Evolutionary conservation across 2,329 filamentous ascomycete genomes (phyloP), one percentile per base, ranked within the genome.

Genomic region (Cladophialophora exuberans): DNA sequence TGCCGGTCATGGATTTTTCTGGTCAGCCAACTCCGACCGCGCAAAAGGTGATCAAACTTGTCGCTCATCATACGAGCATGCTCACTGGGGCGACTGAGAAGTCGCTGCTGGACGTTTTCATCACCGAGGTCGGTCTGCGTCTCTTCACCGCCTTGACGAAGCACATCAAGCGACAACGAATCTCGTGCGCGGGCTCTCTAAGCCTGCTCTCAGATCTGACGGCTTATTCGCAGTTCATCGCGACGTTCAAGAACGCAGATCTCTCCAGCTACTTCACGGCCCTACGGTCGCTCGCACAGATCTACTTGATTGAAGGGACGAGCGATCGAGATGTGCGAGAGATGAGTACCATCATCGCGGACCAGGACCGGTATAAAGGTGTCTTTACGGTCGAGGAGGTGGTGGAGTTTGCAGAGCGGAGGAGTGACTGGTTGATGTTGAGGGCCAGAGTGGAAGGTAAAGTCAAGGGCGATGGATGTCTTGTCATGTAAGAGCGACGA

Each of bases 21-120:
- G 89, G 90, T 0, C 47, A 56, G 23, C 87, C 93, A 1, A 96
- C 88, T 36, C 74, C 81, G 38, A 93, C 93, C 13, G 92, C 94
- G 3, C 80, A 77, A 61, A 86, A 87, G 48, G 86, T 99, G 45
- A 89, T 96, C 22, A 86, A 90, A 36, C 84, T 97, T 35, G 89
- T 97, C 11, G 87, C 86, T 18, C 87, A 87, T 13, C 94, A 99
- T 71, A 97, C 92, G 1, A 85, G 83, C 68, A 97, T 99, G 90
- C 81, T 99, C 10, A 84, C 89, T 3, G 94, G 94, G 59, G 96
- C 90, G 69, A 97, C 93, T 1, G 94, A 99, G 70, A 99, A 99
- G 78, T 93, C 90, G 59, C 96, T 96, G 81, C 85, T 99, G 22
- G 94, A 99, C 68, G 94, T 99, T 11, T 99, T 99, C 79, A 97